Conservation (phyloP, 371 early-diverging fungal genomes). For the Circinella umbellata region DNA sequence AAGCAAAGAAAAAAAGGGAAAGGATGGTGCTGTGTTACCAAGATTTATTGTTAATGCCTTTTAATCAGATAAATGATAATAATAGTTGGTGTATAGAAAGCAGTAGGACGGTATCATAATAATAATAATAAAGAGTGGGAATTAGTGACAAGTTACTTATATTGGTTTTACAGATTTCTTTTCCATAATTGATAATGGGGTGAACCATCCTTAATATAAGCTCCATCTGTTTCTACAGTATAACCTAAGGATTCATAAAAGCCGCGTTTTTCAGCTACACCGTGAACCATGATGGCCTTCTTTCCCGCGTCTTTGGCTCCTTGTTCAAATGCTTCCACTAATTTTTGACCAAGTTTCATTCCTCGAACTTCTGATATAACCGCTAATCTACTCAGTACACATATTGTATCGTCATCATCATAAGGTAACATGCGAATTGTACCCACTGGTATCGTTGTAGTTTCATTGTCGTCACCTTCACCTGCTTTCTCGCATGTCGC, state of each 20-base stretch:
- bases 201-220: not conserved
- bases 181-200: not conserved
- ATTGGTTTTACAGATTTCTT: not conserved
- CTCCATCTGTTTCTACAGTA: not conserved
- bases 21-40: not conserved
- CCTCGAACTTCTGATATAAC: not conserved
- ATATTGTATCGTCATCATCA: not conserved
- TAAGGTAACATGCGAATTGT: not conserved
- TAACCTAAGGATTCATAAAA: not conserved
- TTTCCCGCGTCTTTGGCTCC: not conserved
- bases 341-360: not conserved
- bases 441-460: not conserved
- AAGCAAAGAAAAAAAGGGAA: too few relatives aligned
- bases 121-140: too few relatives aligned
- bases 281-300: not conserved
- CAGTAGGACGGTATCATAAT: too few relatives aligned
- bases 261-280: not conserved
- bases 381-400: not conserved
- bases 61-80: too few relatives aligned
- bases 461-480: not conserved
- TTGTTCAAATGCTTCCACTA: not conserved
- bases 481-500: not conserved
- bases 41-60: not conserved
- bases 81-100: too few relatives aligned
- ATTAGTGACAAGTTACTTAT: not conserved